Conservation (phyloP, 768 basidiomycete genomes). For the Kwoniella heveanensis region DNA sequence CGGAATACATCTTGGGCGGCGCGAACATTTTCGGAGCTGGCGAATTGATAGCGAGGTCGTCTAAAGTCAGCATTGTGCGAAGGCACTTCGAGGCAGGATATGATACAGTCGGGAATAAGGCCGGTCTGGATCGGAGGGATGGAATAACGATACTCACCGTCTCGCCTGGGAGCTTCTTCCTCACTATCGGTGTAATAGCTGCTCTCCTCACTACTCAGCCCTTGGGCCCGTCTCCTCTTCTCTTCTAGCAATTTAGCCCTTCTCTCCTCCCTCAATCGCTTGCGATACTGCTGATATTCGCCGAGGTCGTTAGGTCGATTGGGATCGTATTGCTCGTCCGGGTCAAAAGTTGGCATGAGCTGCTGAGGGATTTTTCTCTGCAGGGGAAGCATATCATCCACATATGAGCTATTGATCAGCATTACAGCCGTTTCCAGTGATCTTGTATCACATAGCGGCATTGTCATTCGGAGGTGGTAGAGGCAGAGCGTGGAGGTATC, state of each 20-base stretch:
- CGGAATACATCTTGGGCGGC: conserved; percentile 39
- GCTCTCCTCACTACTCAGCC: conserved; percentile 38
- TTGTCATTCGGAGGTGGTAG: too few species aligned
- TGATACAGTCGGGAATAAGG: too few species aligned
- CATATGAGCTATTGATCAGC: too few species aligned
- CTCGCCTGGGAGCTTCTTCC: conserved; percentile 50
- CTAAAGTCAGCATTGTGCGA: neutral
- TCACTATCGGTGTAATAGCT: conserved; percentile 53
- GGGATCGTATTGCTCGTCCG: conserved; percentile 55
- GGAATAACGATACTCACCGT: conserved; percentile 50
- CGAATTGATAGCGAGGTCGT: neutral
- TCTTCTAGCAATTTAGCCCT: conserved; percentile 38
- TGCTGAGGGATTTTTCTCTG: conserved; percentile 33
- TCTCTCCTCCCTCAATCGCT: conserved; percentile 46
- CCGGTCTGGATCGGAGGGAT: too few species aligned
- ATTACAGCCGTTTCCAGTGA: too few species aligned
- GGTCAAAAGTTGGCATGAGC: conserved; percentile 46
- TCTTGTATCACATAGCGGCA: too few species aligned
- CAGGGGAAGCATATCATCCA: neutral
- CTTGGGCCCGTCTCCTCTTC: conserved; percentile 31
- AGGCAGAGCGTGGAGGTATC: too few species aligned
- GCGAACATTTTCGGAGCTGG: conserved; percentile 44
- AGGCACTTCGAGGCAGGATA: too few species aligned
- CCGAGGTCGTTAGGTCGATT: conserved; percentile 54
- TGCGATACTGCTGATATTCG: conserved; percentile 51